Evolutionary conservation across 2,329 filamentous ascomycete genomes (phyloP).

Genomic region (Emmonsiellopsis sp.): DNA sequence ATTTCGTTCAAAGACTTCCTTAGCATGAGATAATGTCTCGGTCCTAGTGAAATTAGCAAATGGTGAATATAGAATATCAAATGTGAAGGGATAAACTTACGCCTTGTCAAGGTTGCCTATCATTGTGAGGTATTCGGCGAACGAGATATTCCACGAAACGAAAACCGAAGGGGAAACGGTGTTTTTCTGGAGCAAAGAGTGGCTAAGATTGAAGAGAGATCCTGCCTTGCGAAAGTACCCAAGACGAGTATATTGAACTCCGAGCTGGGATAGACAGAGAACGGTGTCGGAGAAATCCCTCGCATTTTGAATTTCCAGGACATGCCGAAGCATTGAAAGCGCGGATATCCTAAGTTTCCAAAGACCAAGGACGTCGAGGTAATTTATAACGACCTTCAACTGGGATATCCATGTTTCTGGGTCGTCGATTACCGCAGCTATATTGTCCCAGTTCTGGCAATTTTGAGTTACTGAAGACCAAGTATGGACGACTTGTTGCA

Average conservation of each 20-base stretch:
- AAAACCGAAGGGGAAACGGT: slow-evolving; percentile 36
- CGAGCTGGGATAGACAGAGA: slow-evolving; percentile 38
- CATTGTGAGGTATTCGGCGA: slow-evolving; percentile 64
- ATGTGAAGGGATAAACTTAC: slow-evolving; percentile 28
- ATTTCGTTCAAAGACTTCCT: slow-evolving; percentile 23
- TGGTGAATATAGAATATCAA: slow-evolving; percentile 25
- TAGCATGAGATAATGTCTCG: slow-evolving; percentile 23
- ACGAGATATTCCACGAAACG: slow-evolving; percentile 57
- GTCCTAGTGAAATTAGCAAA: slow-evolving; percentile 31
- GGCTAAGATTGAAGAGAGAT: slow-evolving; percentile 49
- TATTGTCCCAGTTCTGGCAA: slow-evolving; percentile 34
- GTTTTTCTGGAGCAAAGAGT: slow-evolving; percentile 37
- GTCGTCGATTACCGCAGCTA: slow-evolving; percentile 43
- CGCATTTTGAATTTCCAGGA: slow-evolving; percentile 38
- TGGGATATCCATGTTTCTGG: slow-evolving; percentile 41
- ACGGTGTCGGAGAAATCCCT: slow-evolving; percentile 31
- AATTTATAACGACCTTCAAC: slow-evolving; percentile 47
- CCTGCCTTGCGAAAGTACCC: slow-evolving; percentile 54
- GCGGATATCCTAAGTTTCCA: slow-evolving; percentile 41
- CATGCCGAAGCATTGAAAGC: slow-evolving; percentile 41
- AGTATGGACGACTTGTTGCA: slow-evolving; percentile 24
- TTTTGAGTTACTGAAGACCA: slow-evolving; percentile 34
- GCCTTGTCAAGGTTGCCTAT: slow-evolving; percentile 58
- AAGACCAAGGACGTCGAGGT: slow-evolving; percentile 48
- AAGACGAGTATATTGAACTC: slow-evolving; percentile 48